Conservation (phyloP, 805 yeast genomes). For the Ogataea chonburiensis region DNA sequence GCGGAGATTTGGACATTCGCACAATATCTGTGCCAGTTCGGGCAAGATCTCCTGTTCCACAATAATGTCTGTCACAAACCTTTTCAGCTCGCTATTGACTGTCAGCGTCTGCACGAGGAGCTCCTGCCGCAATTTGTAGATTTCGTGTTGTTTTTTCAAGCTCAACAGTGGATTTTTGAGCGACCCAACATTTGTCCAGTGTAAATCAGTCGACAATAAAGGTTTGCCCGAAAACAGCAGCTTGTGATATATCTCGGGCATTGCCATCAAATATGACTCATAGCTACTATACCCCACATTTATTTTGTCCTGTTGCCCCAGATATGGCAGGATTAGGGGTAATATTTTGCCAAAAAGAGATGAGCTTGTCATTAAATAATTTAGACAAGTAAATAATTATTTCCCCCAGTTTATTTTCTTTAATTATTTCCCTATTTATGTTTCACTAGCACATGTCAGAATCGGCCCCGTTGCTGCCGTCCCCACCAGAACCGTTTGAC, state of each 20-base stretch:
- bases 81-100: constrained; percentile 36
- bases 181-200: constrained; percentile 41
- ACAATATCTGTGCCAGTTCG: constrained; percentile 25
- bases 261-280: constrained; percentile 31
- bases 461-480: constrained; percentile 2
- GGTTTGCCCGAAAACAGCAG: constrained; percentile 39
- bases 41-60: constrained; percentile 30
- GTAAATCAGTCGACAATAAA: constrained; percentile 33
- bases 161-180: constrained; percentile 35
- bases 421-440: background rate
- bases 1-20: constrained; percentile 15
- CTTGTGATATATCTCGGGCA: constrained; percentile 37
- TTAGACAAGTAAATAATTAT: background rate
- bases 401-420: no score
- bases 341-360: constrained; percentile 26
- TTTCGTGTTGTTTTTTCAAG: constrained; percentile 36
- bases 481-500: constrained; percentile 4
- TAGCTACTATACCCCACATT: constrained; percentile 35
- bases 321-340: constrained; percentile 22
- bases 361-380: constrained; percentile 7
- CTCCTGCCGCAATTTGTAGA: constrained; percentile 39
- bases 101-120: constrained; percentile 39
- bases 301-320: constrained; percentile 42
- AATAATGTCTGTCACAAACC: constrained; percentile 36
- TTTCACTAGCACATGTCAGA: no score